phyloP scores from a whole-genome alignment of 2,329 filamentous ascomycete species.

The Cladosporium austrohemisphaericum region DNA sequence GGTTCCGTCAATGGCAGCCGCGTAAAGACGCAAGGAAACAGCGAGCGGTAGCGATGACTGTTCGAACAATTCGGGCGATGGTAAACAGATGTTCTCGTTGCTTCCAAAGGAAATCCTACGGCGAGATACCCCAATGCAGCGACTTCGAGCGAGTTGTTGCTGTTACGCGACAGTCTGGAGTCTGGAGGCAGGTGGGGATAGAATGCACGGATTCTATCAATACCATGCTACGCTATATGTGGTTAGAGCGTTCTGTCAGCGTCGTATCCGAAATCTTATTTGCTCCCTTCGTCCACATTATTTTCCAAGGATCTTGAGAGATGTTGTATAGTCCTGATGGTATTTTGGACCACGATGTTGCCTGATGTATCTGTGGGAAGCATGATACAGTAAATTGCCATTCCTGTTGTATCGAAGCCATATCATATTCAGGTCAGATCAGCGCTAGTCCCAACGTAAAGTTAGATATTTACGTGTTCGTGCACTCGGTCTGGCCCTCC shows the following conservation, averaged over 20 bases:
- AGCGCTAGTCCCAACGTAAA: constrained; percentile 10
- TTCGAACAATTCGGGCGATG: background rate
- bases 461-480: constrained; percentile 10
- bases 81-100: background rate
- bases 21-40: too few species aligned
- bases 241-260: constrained; percentile 2
- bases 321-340: too few species aligned
- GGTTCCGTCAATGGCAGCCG: too few species aligned
- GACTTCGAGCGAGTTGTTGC: constrained; percentile 5
- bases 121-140: constrained; percentile 10
- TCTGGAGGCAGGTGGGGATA: constrained; percentile 12
- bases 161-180: constrained; percentile 6
- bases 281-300: background rate
- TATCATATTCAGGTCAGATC: background rate
- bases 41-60: background rate
- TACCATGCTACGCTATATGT: background rate
- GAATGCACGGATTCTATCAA: constrained; percentile 10
- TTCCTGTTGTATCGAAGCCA: background rate
- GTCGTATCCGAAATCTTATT: constrained; percentile 8
- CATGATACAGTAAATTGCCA: too few species aligned
- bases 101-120: background rate
- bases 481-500: background rate
- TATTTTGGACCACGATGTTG: too few species aligned
- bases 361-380: too few species aligned
- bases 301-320: too few species aligned